Base-by-base conservation (phyloP, 2,329 filamentous ascomycete genomes). In the Alternaria atra region DNA sequence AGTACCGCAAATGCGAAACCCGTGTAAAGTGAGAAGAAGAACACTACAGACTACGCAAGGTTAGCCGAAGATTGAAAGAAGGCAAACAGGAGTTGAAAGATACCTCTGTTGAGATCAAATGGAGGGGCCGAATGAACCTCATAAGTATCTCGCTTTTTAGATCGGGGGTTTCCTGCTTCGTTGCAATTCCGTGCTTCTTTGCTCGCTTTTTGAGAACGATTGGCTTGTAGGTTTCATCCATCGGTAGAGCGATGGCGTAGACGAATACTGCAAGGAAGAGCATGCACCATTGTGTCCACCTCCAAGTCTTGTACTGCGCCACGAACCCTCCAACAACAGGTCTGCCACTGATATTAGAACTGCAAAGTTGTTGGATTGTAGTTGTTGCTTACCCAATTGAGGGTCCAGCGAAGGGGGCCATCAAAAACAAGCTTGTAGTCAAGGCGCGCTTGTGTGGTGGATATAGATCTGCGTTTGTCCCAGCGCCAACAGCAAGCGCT, bases 161-260 rank as follows among this genome's bases (percentile, higher is more conserved):
- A 8, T 66, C 55, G 10, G 65, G 58, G 8, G 57, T 37, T 7
- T 46, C 51, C 4, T 55, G 13, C 9, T 42, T 23, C 9, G 25
- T 34, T 15, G 7, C 20, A 3, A 52, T 5, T 20, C 47, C 55
- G 1, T 30, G 64, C 29, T 70, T 72, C 60, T 78, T 79, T 5
- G 76, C 75, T 35, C 78, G 68, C 27, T 69, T 72, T 51, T 74
- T 68, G 1, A 86, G 73, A 1, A 87, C 83, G 58, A 79, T 74
- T 1, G 79, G 79, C 60, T 87, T 85, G 69, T 86, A 88, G 0
- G 87, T 88, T 69, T 90, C 87, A 32, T 79, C 74, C 66, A 82
- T 83, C 2, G 82, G 79, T 2, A 85, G 52, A 0, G 83, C 61
- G 1, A 71, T 58, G 17, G 80, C n/a, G 46, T 75, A 79, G 1